Conservation (phyloP, 2,329 filamentous ascomycete species). For the Aspergillus pseudoviridinutans region DNA sequence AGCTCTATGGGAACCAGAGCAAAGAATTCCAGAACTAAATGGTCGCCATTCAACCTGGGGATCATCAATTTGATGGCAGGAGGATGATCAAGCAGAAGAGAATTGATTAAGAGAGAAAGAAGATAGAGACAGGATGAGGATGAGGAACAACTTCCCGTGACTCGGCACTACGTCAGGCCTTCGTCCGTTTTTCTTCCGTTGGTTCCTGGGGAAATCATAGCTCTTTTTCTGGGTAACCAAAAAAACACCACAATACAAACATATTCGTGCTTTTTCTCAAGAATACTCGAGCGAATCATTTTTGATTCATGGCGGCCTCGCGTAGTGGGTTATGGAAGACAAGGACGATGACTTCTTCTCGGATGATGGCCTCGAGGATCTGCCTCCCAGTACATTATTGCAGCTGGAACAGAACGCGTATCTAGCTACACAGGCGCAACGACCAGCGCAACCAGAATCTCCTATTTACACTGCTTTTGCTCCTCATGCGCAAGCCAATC, state of each 20-base stretch:
- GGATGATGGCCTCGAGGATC: constrained; percentile 44
- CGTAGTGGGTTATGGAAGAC: constrained; percentile 42
- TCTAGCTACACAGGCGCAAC: constrained; percentile 39
- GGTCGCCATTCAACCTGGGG: background rate
- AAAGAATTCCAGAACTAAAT: background rate
- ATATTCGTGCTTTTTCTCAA: background rate
- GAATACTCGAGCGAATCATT: background rate
- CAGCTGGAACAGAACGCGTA: constrained; percentile 46
- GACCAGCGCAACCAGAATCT: constrained; percentile 14
- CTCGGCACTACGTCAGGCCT: background rate
- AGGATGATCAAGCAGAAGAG: background rate
- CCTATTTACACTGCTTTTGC: background rate
- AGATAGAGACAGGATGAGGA: constrained; percentile 2
- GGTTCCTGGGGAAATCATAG: background rate
- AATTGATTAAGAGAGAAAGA: background rate
- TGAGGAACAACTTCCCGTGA: background rate
- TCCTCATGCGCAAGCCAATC: constrained; percentile 1
- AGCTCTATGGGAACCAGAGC: background rate
- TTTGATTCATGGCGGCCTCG: constrained; percentile 32
- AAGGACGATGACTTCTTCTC: constrained; percentile 47
- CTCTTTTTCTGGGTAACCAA: background rate
- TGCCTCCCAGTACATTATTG: constrained; percentile 40
- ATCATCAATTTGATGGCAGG: constrained; percentile 2
- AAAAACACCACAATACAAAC: background rate
- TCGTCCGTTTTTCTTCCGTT: background rate